Percentiles rank a stretch among this genome's conserved stretches.
phyloP scores from a whole-genome alignment of 2,329 filamentous ascomycete genomes.

The Eurotiales sp. region DNA sequence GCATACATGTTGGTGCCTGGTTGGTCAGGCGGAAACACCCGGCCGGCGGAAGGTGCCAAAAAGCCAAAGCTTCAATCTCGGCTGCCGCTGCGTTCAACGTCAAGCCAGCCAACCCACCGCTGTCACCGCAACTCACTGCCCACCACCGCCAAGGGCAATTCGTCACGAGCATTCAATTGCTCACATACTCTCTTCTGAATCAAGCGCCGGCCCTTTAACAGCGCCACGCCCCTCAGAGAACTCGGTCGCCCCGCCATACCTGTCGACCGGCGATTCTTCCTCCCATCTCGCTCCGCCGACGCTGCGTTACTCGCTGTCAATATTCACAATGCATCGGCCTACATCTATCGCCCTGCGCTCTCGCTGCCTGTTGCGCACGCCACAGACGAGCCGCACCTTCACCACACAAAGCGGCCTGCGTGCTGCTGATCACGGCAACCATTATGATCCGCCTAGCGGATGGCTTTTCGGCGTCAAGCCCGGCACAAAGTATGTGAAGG shows the following conservation, averaged over 20 bases:
- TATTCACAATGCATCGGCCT: conserved; percentile 33
- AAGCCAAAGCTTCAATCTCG: conserved; percentile 14
- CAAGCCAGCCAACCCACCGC: conserved; percentile 10
- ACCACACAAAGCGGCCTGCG: conserved; percentile 38
- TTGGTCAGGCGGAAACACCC: not conserved
- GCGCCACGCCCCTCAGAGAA: not conserved
- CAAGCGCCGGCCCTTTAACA: not conserved
- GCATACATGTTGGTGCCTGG: conserved; percentile 8
- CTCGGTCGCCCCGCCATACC: conserved; percentile 8
- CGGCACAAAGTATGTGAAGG: conserved; percentile 90
- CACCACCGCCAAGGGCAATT: not conserved
- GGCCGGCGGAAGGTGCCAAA: conserved; percentile 9
- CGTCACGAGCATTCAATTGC: conserved; percentile 5
- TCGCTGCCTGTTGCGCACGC: conserved; percentile 34
- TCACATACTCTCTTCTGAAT: not conserved
- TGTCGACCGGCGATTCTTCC: conserved; percentile 1
- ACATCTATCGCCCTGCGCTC: conserved; percentile 37
- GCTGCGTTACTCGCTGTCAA: not conserved
- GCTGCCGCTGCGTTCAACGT: conserved; percentile 12
- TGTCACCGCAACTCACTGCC: conserved; percentile 1
- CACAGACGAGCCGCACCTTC: conserved; percentile 36
- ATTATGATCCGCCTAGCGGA: conserved; percentile 85
- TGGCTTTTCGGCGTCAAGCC: conserved; percentile 95
- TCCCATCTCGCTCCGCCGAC: not conserved
- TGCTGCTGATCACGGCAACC: conserved; percentile 60